Conservation (phyloP, 345 rosid genomes). For the Litchi chinensis region DNA sequence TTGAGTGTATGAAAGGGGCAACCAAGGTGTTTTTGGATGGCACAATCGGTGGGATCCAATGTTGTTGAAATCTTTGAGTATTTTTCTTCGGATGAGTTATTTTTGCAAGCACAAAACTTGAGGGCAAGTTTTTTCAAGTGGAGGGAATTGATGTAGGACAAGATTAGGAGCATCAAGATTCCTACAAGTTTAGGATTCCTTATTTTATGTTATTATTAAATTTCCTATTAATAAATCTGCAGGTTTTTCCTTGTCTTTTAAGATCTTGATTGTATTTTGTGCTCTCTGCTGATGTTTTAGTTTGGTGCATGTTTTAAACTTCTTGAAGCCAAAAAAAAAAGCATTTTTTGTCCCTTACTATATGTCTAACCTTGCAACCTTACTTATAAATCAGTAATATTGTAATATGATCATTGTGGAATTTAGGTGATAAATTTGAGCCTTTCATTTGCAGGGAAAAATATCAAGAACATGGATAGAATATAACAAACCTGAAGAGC, state of each 20-base stretch:
- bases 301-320: not conserved
- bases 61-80: too few species aligned
- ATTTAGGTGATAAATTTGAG: conserved; percentile 9
- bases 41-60: too few species aligned
- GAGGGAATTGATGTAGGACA: too few species aligned
- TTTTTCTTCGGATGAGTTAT: too few species aligned
- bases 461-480: conserved; percentile 95
- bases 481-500: conserved; percentile 89
- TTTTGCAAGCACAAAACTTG: too few species aligned
- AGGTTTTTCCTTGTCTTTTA: conserved; percentile 51
- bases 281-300: not conserved
- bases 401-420: not conserved
- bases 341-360: not conserved
- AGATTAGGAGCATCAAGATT: too few species aligned
- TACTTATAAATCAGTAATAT: not conserved
- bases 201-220: too few species aligned
- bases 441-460: conserved; percentile 67
- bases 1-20: too few species aligned
- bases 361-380: not conserved
- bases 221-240: too few species aligned
- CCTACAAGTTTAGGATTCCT: too few species aligned
- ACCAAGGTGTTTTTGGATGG: too few species aligned
- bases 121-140: too few species aligned
- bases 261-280: conserved; percentile 12
- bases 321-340: not conserved